phyloP scores from a whole-genome alignment of 495 filamentous ascomycete species.

The Staphylotrichum longicolle region DNA sequence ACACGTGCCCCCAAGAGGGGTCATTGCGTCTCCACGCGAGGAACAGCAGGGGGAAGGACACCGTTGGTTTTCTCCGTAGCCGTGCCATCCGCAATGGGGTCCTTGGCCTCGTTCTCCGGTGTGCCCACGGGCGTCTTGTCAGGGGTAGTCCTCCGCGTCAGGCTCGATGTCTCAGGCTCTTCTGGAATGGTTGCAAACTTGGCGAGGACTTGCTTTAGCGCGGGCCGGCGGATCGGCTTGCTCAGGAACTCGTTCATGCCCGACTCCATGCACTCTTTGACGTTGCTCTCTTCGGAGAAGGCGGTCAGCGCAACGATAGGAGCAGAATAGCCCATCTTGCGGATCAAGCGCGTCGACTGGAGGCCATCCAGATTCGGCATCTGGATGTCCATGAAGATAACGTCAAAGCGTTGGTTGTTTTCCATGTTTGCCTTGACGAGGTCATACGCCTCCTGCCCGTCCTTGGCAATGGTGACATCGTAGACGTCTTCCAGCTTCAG shows the following conservation, averaged over 20 bases:
- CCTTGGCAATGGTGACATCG: constrained; percentile 76
- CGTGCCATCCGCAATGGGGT: constrained; percentile 17
- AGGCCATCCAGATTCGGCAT: constrained; percentile 94
- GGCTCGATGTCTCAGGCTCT: constrained; percentile 47
- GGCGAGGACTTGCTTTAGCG: constrained; percentile 80
- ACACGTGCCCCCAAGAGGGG: not conserved
- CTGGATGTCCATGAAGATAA: constrained; percentile 94
- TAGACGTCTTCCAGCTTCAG: constrained; percentile 56
- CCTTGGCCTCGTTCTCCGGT: constrained; percentile 14
- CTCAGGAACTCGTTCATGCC: constrained; percentile 70
- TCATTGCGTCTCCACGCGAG: not conserved
- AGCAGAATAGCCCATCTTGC: constrained; percentile 79
- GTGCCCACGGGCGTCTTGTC: constrained; percentile 29
- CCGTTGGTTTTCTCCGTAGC: constrained; percentile 17
- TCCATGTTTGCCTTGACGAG: constrained; percentile 80
- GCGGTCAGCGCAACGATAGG: constrained; percentile 91
- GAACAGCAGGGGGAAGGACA: not conserved
- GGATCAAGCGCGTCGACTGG: constrained; percentile 81
- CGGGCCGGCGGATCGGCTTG: constrained; percentile 82
- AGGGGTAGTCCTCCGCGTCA: constrained; percentile 33
- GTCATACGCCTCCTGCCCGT: constrained; percentile 88
- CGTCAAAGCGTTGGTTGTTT: constrained; percentile 64
- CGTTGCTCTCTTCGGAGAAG: constrained; percentile 85
- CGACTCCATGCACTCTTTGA: constrained; percentile 76
- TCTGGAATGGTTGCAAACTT: constrained; percentile 57